These are phyloP conservation scores for Candida verbasci DNA, from an alignment of 805 yeast species.

Conservation along the genomic window DNA sequence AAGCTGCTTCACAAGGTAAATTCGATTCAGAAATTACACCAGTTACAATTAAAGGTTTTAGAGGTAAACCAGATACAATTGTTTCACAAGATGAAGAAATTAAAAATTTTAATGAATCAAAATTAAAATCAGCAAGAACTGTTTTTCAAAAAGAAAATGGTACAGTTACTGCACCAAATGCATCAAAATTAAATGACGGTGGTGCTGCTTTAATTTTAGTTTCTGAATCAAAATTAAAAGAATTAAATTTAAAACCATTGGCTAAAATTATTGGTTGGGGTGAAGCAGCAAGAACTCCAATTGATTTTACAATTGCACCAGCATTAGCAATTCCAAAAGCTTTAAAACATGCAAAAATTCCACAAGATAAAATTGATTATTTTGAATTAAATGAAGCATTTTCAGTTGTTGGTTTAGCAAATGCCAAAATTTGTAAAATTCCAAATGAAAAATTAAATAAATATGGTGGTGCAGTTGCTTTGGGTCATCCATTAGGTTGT, in stretches of 20 bases:
- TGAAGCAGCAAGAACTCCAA: constrained; percentile 95
- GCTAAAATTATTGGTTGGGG: constrained; percentile 94
- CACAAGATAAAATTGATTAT: constrained; percentile 69
- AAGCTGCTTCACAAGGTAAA: constrained; percentile 77
- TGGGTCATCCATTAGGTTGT: constrained; percentile 93
- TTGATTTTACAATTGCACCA: constrained; percentile 95
- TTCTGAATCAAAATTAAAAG: constrained; percentile 78
- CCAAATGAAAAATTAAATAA: constrained; percentile 70
- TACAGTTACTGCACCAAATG: constrained; percentile 95
- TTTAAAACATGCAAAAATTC: constrained; percentile 73
- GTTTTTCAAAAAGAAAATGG: constrained; percentile 94
- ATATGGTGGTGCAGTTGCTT: constrained; percentile 94
- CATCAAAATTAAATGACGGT: constrained; percentile 96
- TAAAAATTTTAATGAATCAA: constrained; percentile 69
- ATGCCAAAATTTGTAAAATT: constrained; percentile 63
- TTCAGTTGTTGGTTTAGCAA: constrained; percentile 93
- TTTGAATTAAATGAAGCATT: constrained; percentile 98
- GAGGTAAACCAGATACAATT: constrained; percentile 79
- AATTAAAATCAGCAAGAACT: constrained; percentile 79
- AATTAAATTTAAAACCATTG: constrained; percentile 81
- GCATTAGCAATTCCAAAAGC: constrained; percentile 95
- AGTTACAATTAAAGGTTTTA: constrained; percentile 78
- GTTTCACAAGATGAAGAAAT: constrained; percentile 82
- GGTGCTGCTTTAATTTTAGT: constrained; percentile 92
- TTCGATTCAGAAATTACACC: constrained; percentile 82